Conservation (phyloP, 768 basidiomycete genomes). For the Trametes elegans region DNA sequence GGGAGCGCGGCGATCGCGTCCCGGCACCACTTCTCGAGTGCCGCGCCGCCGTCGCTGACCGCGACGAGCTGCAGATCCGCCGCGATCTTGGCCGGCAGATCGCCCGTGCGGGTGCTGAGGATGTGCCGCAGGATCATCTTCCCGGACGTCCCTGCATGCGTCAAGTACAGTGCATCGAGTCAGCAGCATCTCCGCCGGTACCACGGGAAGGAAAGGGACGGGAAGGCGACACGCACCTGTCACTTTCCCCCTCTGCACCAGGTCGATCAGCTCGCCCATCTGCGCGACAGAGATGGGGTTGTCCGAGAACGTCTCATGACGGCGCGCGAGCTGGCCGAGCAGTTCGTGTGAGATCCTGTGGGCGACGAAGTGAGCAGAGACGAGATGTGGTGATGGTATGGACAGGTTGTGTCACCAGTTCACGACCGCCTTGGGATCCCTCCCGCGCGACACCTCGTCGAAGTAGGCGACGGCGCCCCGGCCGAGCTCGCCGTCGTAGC, state of each 20-base stretch:
- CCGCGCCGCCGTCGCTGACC: slow-evolving; percentile 32
- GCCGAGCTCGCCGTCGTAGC: slow-evolving; percentile 54
- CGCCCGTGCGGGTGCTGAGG: slow-evolving; percentile 43
- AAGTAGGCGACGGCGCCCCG: slow-evolving; percentile 75
- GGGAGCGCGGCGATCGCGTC: slow-evolving; percentile 68
- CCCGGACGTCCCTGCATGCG: slow-evolving; percentile 71
- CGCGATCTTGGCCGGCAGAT: slow-evolving; percentile 44
- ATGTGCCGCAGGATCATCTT: slow-evolving; percentile 75
- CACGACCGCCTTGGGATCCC: slow-evolving; percentile 68
- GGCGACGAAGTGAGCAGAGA: no score
- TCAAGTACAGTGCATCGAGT: slow-evolving; percentile 7
- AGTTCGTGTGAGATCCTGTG: slow-evolving; percentile 94
- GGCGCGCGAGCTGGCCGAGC: slow-evolving; percentile 69
- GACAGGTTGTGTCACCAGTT: slow-evolving; percentile 73
- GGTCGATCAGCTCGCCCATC: slow-evolving; percentile 74
- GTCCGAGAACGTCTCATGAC: slow-evolving; percentile 52
- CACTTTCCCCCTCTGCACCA: slow-evolving; percentile 62
- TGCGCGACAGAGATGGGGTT: slow-evolving; percentile 61
- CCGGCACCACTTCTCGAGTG: slow-evolving; percentile 55
- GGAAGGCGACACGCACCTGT: slow-evolving; percentile 55
- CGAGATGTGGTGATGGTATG: no score
- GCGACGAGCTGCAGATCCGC: slow-evolving; percentile 47
- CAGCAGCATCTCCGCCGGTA: background rate
- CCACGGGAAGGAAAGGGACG: background rate
- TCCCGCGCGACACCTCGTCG: slow-evolving; percentile 57